phyloP scores from a whole-genome alignment of 2,329 filamentous ascomycete species.

The Botrytis deweyae region DNA sequence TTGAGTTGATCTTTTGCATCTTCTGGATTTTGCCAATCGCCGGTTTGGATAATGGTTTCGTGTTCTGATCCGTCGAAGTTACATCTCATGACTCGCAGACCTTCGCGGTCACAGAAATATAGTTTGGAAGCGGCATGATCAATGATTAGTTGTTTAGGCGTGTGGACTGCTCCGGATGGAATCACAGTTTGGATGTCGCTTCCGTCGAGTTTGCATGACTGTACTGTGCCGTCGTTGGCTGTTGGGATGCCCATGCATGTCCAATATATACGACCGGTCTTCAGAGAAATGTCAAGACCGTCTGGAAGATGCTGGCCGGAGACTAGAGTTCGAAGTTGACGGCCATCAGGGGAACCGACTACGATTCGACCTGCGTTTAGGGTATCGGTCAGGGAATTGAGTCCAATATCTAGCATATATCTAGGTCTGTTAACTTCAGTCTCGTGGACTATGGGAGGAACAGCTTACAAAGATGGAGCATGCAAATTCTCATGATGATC shows the following conservation, averaged over 20 bases:
- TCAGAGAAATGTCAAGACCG: constrained; percentile 44
- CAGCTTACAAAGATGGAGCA: constrained; percentile 22
- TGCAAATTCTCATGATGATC: constrained; percentile 14
- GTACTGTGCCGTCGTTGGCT: constrained; percentile 26
- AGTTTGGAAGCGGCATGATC: constrained; percentile 32
- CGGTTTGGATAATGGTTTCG: constrained; percentile 39
- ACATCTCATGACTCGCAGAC: constrained; percentile 44
- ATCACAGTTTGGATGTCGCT: constrained; percentile 47
- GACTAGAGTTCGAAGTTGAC: constrained; percentile 23
- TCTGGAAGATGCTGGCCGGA: constrained; percentile 42
- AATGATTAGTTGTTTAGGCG: constrained; percentile 47
- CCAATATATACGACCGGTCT: constrained; percentile 47
- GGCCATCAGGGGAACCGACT: constrained; percentile 22
- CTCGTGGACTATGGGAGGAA: background rate
- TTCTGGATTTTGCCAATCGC: constrained; percentile 22
- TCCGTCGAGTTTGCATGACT: constrained; percentile 47
- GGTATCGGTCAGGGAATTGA: constrained; percentile 22
- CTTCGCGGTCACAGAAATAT: constrained; percentile 49
- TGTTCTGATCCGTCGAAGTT: constrained; percentile 43
- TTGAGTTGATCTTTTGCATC: constrained; percentile 29
- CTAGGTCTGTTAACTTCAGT: constrained; percentile 4
- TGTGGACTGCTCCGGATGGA: constrained; percentile 47
- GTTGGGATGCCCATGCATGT: constrained; percentile 48
- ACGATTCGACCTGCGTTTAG: constrained; percentile 26
- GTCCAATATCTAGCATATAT: constrained; percentile 28